Evolutionary conservation across 352 stramenopile species (phyloP).

Genomic region (Globisporangium camurandrum): DNA sequence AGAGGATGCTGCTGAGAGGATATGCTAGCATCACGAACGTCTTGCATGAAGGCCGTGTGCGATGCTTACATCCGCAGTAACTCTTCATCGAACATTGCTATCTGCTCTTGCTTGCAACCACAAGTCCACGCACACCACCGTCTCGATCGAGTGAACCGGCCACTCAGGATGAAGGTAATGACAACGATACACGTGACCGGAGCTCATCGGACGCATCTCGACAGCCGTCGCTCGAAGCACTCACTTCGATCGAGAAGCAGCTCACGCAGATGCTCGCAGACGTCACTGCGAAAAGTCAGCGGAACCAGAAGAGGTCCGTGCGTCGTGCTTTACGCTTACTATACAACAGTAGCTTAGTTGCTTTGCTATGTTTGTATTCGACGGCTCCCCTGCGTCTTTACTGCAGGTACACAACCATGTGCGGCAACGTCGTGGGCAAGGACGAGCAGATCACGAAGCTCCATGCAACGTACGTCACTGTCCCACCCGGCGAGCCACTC

Average conservation of each 20-base stretch:
- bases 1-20: too few relatives aligned
- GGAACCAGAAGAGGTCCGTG: constrained; percentile 34
- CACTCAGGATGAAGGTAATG: constrained; percentile 20
- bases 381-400: background rate
- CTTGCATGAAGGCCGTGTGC: too few relatives aligned
- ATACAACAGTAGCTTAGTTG: background rate
- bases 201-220: background rate
- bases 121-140: constrained; percentile 17
- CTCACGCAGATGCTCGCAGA: constrained; percentile 27
- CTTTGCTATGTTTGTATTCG: too few relatives aligned
- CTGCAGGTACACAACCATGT: constrained; percentile 24
- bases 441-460: constrained; percentile 13
- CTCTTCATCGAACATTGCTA: background rate
- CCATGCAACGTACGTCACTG: constrained; percentile 9
- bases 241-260: constrained; percentile 22
- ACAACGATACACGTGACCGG: background rate
- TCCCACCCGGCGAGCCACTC: too few relatives aligned
- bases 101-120: background rate
- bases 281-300: constrained; percentile 26
- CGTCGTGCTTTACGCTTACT: background rate
- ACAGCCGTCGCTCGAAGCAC: background rate
- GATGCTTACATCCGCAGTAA: background rate
- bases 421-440: constrained; percentile 20
- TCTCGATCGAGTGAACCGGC: constrained; percentile 22
- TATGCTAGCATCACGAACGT: too few relatives aligned